Evolutionary conservation across 2,329 filamentous ascomycete species (phyloP).

Genomic region (Cercospora sp.): DNA sequence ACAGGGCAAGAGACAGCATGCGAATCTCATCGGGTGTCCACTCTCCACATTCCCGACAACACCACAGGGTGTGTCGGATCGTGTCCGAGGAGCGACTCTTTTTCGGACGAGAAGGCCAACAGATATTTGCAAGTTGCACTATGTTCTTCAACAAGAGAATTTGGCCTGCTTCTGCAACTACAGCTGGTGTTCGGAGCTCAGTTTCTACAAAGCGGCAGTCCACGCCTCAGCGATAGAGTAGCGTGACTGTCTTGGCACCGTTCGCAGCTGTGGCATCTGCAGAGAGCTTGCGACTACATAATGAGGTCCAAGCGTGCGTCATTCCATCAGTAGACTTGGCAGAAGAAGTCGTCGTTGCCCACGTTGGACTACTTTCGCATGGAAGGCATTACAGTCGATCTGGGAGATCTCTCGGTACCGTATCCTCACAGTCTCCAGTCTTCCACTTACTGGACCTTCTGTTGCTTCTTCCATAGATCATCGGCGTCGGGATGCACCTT

Average conservation of each 20-base stretch:
- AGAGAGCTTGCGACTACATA: not conserved
- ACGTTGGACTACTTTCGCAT: not conserved
- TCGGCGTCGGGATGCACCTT: constrained; percentile 52
- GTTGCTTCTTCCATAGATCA: constrained; percentile 46
- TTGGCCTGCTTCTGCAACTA: not conserved
- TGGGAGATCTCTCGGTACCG: not conserved
- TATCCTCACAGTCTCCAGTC: not conserved
- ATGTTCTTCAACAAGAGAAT: not conserved
- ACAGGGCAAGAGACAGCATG: not conserved
- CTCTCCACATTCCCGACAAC: constrained; percentile 7
- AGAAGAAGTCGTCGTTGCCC: not conserved
- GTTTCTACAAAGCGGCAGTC: not conserved
- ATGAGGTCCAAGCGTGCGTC: not conserved
- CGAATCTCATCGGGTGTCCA: constrained; percentile 4
- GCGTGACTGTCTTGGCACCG: not conserved
- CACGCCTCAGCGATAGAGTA: not conserved
- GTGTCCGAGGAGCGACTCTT: not conserved
- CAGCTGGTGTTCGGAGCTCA: not conserved
- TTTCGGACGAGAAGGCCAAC: not conserved
- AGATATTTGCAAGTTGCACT: not conserved
- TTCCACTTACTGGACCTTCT: not conserved
- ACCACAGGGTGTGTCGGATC: not conserved
- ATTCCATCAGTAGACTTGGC: not conserved
- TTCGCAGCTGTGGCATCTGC: not conserved
- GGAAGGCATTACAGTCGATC: not conserved